Conservation (phyloP, 2,329 filamentous ascomycete species). For the Fusarium robinianum region DNA sequence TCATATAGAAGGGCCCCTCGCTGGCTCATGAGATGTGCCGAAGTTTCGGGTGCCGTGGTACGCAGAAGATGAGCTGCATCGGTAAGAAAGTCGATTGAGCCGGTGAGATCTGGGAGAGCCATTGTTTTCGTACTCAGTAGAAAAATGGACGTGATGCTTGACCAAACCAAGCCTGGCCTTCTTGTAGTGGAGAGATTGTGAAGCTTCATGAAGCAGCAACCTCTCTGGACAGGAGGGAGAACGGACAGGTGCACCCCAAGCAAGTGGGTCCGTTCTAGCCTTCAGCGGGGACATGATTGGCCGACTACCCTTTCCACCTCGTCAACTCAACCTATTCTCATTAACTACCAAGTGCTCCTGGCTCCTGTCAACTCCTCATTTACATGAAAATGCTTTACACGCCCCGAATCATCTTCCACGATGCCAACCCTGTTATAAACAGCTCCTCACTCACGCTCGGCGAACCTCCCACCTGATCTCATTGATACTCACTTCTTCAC, state of each 20-base stretch:
- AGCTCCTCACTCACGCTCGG: conserved; percentile 57
- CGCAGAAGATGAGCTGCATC: conserved; percentile 64
- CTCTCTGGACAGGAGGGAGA: too few species aligned
- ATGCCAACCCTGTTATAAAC: not conserved
- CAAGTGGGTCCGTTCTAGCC: too few species aligned
- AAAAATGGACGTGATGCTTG: too few species aligned
- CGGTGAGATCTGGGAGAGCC: conserved; percentile 31
- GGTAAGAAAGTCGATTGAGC: conserved; percentile 53
- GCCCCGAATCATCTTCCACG: not conserved
- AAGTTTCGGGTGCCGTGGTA: conserved; percentile 57
- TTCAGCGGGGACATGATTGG: too few species aligned
- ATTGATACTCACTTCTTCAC: conserved; percentile 90
- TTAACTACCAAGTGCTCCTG: too few species aligned
- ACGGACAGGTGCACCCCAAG: too few species aligned
- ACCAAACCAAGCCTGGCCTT: too few species aligned
- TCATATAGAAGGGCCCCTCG: conserved; percentile 55
- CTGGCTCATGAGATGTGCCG: conserved; percentile 62
- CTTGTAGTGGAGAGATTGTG: too few species aligned
- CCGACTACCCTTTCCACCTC: too few species aligned
- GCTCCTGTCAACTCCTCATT: not conserved
- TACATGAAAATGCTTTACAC: too few species aligned
- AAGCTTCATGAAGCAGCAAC: not conserved
- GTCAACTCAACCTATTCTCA: too few species aligned
- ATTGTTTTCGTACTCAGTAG: conserved; percentile 9
- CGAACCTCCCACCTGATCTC: conserved; percentile 86